Evolutionary conservation across 179 eudicot species (phyloP), one percentile per base, ranked within the genome.

Genomic region (Sideroxylon spinosum): DNA sequence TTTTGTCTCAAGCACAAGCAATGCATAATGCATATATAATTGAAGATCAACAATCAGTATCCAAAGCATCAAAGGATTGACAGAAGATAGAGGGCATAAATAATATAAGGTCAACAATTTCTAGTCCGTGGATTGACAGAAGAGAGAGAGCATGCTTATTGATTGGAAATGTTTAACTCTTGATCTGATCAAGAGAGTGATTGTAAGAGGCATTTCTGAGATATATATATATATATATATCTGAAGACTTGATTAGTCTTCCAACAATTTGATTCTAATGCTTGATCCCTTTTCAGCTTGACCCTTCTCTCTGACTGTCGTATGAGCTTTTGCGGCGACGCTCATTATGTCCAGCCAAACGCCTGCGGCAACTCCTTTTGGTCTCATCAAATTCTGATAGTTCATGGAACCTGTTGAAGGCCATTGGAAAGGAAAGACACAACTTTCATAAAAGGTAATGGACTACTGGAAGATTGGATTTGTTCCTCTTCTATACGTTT

Each of bases 281-380:
- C 82, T 44, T 70, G 1, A 8, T 78, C 37, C 76, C 9, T 60
- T 59, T 29, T 61, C 22, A 75, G 68, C 55, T 22, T 46, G 82
- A 80, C 55, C 82, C 80, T 78, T 89, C 88, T 10, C 79, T 86
- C 14, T 73, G 73, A 59, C 64, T 28, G 16, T 89, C 91, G 9
- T 74, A 74, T 53, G 93, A 81, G 81, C 77, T 86, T 82, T 87
- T 90, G 52, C 93, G 79, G 76, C 93, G 81, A 28, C 93, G 88
- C 85, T 84, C 88, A 50, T 90, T 90, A 74, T 90, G 93, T 59
- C 90, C 93, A 9, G 91, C 91, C 56, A 90, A 75, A 53, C 93
- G 81, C 83, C 86, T 82, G 13, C 91, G 81, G 26, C 93, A 90
- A 46, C 91, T 90, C 76, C 90, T 87, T 71, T 90, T 90, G 29